phyloP scores from a whole-genome alignment of 768 basidiomycete genomes.

The Gymnopilus junonius region DNA sequence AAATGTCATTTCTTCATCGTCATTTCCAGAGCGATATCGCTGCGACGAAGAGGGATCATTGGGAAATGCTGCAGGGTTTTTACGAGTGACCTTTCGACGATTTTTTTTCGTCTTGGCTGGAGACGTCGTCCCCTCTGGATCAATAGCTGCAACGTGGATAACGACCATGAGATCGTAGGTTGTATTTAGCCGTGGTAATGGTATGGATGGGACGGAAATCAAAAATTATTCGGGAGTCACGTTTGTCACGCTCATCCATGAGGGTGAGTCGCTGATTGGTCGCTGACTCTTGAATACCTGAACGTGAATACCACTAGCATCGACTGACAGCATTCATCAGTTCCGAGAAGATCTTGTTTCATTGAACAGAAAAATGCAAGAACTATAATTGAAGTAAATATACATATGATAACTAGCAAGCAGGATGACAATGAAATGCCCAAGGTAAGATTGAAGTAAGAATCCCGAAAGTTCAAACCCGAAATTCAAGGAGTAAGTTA shows the following conservation, averaged over 20 bases:
- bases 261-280: too few species aligned
- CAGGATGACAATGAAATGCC: neutral
- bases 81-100: conserved; percentile 42
- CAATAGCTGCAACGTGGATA: conserved; percentile 28
- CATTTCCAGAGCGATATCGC: conserved; percentile 8
- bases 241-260: conserved; percentile 11
- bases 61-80: conserved; percentile 24
- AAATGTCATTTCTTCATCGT: conserved; percentile 29
- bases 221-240: conserved; percentile 24
- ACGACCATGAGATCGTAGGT: conserved; percentile 43
- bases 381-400: neutral
- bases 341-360: too few species aligned
- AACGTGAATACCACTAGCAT: too few species aligned
- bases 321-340: too few species aligned
- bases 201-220: neutral
- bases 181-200: conserved; percentile 1
- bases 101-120: conserved; percentile 34
- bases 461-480: neutral
- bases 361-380: neutral
- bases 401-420: neutral
- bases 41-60: conserved; percentile 26
- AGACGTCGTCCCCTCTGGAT: conserved; percentile 17
- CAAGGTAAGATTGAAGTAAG: neutral
- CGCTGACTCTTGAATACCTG: too few species aligned
- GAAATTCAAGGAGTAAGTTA: too few species aligned